Conservation (phyloP, 1,284 basidiomycete species). For the Tylopilus orsonianus region DNA sequence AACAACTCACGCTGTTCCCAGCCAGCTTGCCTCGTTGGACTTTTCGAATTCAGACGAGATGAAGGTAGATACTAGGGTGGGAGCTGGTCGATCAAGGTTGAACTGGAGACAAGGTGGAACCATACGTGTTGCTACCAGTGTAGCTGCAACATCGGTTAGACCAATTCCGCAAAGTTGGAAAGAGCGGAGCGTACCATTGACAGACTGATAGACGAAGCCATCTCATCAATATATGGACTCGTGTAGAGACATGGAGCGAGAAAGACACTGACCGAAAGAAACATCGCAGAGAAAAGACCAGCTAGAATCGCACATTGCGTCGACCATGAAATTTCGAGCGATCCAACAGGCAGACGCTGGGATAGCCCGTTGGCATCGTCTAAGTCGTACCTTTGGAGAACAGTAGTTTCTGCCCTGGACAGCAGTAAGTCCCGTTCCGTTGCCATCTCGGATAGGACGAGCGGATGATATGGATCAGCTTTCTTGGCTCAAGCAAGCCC, state of each 20-base stretch:
- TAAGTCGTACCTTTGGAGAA: too few species aligned
- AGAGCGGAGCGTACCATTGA: too few species aligned
- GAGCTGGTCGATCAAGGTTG: conserved; percentile 1
- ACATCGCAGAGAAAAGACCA: conserved; percentile 20
- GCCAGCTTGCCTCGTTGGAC: conserved; percentile 22
- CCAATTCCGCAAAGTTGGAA: too few species aligned
- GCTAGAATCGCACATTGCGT: conserved; percentile 12
- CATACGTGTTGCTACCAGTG: conserved; percentile 26
- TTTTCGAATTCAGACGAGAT: conserved; percentile 21
- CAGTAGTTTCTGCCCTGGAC: too few species aligned
- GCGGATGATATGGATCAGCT: too few species aligned
- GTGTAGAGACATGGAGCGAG: not conserved
- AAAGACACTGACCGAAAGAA: conserved; percentile 17
- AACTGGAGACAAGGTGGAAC: not conserved
- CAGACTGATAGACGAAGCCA: not conserved
- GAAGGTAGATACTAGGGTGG: conserved; percentile 16
- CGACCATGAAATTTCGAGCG: conserved; percentile 4
- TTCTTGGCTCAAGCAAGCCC: too few species aligned
- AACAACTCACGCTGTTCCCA: conserved; percentile 18
- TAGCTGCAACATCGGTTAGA: conserved; percentile 13
- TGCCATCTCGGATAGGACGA: too few species aligned
- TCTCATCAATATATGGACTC: too few species aligned
- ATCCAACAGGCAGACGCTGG: too few species aligned
- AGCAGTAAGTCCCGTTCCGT: too few species aligned
- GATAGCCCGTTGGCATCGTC: too few species aligned